phyloP scores from a whole-genome alignment of 208 protist species.

The Wallacemonas sp. region DNA sequence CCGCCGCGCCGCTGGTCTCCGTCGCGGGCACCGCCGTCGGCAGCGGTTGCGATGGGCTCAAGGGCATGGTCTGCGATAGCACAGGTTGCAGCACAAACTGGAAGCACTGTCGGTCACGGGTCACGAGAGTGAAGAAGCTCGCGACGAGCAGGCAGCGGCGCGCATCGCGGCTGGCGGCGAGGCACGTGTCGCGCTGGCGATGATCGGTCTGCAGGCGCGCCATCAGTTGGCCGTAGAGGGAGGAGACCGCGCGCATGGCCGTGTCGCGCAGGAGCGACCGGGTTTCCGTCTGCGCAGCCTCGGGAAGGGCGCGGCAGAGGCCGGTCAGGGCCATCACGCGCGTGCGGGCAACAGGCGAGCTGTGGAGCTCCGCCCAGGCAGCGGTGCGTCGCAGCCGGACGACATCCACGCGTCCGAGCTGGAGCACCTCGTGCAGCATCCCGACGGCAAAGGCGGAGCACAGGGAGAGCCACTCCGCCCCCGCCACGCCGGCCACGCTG shows the following conservation, averaged over 20 bases:
- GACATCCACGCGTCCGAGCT: constrained; percentile 58
- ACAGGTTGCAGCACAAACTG: not conserved
- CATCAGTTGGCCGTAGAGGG: constrained; percentile 7
- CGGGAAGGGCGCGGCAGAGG: not conserved
- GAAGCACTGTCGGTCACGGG: not conserved
- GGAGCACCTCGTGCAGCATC: constrained; percentile 57
- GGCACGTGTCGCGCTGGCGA: not conserved
- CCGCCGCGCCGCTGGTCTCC: not conserved
- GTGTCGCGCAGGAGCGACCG: not conserved
- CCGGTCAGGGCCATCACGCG: constrained; percentile 14
- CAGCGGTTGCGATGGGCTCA: not conserved
- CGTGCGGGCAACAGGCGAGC: constrained; percentile 33
- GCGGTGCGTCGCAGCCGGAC: constrained; percentile 59
- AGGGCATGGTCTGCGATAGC: not conserved
- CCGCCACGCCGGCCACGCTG: not conserved
- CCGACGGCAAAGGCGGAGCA: constrained; percentile 22
- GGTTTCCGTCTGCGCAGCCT: not conserved
- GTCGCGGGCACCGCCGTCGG: not conserved
- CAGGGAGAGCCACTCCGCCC: not conserved
- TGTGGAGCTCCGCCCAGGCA: constrained; percentile 71
- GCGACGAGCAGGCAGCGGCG: constrained; percentile 5
- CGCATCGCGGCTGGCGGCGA: constrained; percentile 10
- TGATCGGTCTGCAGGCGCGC: not conserved
- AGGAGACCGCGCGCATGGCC: not conserved
- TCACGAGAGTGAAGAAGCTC: constrained; percentile 1